Base-by-base conservation (phyloP, 495 filamentous ascomycete species). In the Podospora fimiseda region DNA sequence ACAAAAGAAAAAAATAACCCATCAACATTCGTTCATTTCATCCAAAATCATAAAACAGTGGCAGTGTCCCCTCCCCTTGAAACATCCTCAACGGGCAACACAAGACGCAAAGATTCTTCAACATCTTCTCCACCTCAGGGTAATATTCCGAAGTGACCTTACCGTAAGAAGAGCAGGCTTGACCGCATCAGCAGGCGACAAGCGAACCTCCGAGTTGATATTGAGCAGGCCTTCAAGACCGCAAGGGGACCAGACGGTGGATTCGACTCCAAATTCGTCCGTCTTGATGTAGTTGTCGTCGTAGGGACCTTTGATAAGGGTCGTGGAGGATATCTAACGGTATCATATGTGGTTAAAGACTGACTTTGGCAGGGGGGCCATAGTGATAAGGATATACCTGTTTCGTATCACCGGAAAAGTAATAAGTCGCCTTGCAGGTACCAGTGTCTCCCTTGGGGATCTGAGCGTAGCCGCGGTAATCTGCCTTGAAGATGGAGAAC, bases 401-500 rank as follows among this genome's bases (percentile, higher is more conserved):
- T 22, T 56, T 48, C 39, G 57, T 63, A 48, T 68, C 59, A 19
- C 74, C 72, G 43, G 73, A 73, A 63, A 79, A 79, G 59, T 74
- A 77, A 60, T 80, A 78, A 42, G 70, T 78, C 2, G 75, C 72
- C 60, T 70, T 71, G 58, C 72, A 68, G 24, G 66, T 67, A 41
- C 74, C 76, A 7, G 67, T 77, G 33, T 71, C 69, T 20, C 72
- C 73, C 27, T 48, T 43, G 21, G 70, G 65, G 45, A 80, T 51
- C 43, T 60, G 51, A 46, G 70, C 72, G 58, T 75, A 76, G 52
- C 75, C 75, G 57, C 73, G 72, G 62, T 77, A 78, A 48, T 74
- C 67, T 50, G 75, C 74, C 52, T 67, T 71, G 63, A 77, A 72
- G 60, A 80, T 58, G 39, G 70, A 74, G 64, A 76, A 78, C 61